These are phyloP conservation scores for Puccinia novopanici DNA, from an alignment of 1,284 basidiomycete genomes.

Conservation along the genomic window DNA sequence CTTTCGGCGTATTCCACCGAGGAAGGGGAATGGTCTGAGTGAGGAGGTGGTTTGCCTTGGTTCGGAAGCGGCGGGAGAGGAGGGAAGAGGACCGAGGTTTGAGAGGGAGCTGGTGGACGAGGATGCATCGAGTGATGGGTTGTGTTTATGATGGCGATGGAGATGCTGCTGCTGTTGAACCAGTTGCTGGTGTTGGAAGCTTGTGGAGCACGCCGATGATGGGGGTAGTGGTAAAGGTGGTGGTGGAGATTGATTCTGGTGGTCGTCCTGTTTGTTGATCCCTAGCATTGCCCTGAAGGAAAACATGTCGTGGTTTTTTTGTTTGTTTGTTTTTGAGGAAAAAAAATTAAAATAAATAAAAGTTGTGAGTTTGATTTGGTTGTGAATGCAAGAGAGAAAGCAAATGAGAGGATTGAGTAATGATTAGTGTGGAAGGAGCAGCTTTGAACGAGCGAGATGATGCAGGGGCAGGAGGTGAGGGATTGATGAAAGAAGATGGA, in stretches of 20 bases:
- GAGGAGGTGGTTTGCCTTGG: slow-evolving; percentile 15
- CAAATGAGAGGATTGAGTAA: no score
- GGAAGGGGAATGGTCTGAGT: slow-evolving; percentile 45
- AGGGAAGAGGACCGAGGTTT: not conserved
- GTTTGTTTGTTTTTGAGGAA: not conserved
- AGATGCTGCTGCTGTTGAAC: slow-evolving; percentile 22
- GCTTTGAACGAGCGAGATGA: no score
- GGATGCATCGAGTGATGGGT: slow-evolving; percentile 27
- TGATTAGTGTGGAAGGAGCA: not conserved
- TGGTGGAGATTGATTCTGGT: not conserved
- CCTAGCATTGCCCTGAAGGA: slow-evolving; percentile 43
- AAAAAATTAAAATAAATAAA: not conserved
- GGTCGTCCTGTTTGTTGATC: slow-evolving; percentile 33
- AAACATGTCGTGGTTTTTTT: not conserved
- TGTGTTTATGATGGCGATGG: slow-evolving; percentile 11
- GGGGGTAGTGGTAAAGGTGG: slow-evolving; percentile 1
- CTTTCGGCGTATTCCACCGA: slow-evolving; percentile 32
- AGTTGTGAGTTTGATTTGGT: not conserved
- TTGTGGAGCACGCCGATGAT: slow-evolving; percentile 20
- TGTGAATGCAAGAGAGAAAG: no score
- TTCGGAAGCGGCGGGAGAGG: not conserved
- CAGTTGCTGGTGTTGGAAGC: slow-evolving; percentile 14
- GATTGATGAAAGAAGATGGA: not conserved
- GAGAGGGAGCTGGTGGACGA: slow-evolving; percentile 29
- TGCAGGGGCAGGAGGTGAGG: not conserved